phyloP scores from a whole-genome alignment of 2,329 filamentous ascomycete genomes.

The Fusarium odoratissimum region DNA sequence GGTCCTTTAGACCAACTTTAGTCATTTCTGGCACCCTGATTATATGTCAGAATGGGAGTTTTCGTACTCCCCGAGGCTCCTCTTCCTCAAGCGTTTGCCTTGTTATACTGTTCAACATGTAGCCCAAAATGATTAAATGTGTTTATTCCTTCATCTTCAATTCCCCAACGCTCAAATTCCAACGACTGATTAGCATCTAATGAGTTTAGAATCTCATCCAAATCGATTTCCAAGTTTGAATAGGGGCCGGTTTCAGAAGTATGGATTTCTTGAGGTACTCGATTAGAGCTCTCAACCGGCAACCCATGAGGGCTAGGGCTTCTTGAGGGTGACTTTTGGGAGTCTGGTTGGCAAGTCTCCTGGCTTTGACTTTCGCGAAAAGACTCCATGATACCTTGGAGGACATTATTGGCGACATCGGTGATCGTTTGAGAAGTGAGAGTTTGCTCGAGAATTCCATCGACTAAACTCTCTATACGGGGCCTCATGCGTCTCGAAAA shows the following conservation, averaged over 20 bases:
- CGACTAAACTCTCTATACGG: neutral
- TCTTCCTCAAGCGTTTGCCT: neutral
- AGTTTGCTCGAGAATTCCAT: neutral
- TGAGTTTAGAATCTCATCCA: neutral
- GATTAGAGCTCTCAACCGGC: fast-evolving
- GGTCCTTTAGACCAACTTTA: neutral
- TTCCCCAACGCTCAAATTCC: neutral
- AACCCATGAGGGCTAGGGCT: neutral
- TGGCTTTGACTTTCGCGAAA: neutral
- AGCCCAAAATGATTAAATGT: neutral
- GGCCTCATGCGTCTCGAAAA: neutral
- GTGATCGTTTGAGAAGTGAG: neutral
- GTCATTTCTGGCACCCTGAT: neutral
- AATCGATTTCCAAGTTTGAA: neutral
- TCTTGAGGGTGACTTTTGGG: neutral
- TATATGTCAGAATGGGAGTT: no score
- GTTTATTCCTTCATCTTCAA: neutral
- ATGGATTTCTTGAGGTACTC: neutral
- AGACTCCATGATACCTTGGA: neutral
- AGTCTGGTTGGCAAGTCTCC: neutral
- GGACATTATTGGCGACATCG: neutral
- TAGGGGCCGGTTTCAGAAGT: fast-evolving
- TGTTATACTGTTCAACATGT: neutral
- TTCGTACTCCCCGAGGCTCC: neutral
- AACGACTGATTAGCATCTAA: neutral